These are phyloP conservation scores for Phialemoniopsis sp. DNA, from an alignment of 2,329 filamentous ascomycete genomes.

Conservation along the genomic window DNA sequence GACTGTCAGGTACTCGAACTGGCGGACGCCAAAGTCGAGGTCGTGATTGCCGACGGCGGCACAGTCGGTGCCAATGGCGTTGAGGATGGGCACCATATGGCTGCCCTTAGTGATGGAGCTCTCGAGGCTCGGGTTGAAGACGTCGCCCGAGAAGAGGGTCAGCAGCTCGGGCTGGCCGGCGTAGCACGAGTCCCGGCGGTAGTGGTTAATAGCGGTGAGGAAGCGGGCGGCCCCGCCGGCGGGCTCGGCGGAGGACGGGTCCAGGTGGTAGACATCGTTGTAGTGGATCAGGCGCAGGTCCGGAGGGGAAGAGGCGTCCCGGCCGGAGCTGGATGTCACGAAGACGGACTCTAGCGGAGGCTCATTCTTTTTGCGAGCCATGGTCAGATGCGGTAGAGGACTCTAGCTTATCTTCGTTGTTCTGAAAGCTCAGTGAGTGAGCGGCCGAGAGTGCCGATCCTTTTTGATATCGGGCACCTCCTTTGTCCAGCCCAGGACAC, in stretches of 20 bases:
- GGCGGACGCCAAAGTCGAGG: slow-evolving; percentile 82
- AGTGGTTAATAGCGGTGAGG: slow-evolving; percentile 72
- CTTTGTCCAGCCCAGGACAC: too few relatives aligned
- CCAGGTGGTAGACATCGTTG: slow-evolving; percentile 93
- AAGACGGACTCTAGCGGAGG: slow-evolving; percentile 4
- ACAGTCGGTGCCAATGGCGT: slow-evolving; percentile 70
- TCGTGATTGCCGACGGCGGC: slow-evolving; percentile 93
- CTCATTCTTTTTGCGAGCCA: too few relatives aligned
- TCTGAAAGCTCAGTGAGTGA: too few relatives aligned
- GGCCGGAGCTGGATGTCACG: slow-evolving; percentile 24
- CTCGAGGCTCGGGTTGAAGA: slow-evolving; percentile 87
- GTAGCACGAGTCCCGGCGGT: slow-evolving; percentile 59
- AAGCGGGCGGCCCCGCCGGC: slow-evolving; percentile 80
- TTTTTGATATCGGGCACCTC: too few relatives aligned
- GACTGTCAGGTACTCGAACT: slow-evolving; percentile 68
- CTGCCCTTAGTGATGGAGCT: slow-evolving; percentile 84
- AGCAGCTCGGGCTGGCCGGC: slow-evolving; percentile 60
- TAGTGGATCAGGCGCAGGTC: slow-evolving; percentile 83
- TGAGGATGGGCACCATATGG: slow-evolving; percentile 86
- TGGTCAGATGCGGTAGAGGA: too few relatives aligned
- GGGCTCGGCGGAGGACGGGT: slow-evolving; percentile 70
- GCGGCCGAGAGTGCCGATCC: too few relatives aligned
- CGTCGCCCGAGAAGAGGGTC: slow-evolving; percentile 87
- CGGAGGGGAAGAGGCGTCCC: slow-evolving; percentile 33
- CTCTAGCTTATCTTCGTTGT: too few relatives aligned